Evolutionary conservation across 108 stramenopile species (phyloP).

Genomic region (Pseudonitzschia delicatissima): DNA sequence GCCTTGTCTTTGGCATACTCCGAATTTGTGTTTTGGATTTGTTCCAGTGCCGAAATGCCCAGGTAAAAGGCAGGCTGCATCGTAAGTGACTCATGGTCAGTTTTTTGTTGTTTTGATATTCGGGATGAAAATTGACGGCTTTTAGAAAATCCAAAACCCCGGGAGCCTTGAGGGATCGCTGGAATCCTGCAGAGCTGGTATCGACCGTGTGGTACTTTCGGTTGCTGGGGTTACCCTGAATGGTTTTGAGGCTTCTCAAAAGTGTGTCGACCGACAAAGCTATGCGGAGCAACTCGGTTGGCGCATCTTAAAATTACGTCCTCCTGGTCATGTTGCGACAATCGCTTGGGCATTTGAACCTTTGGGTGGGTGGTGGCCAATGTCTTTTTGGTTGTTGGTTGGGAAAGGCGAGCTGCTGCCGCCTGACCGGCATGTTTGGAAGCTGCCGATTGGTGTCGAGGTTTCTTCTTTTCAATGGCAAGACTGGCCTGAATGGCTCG

Average conservation of each 20-base stretch:
- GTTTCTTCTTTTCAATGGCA: conserved; percentile 8
- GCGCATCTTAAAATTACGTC: conserved; percentile 76
- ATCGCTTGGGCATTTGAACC: conserved; percentile 66
- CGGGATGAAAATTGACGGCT: conserved; percentile 70
- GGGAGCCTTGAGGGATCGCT: conserved; percentile 54
- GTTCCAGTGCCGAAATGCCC: conserved; percentile 78
- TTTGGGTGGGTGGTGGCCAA: conserved; percentile 37
- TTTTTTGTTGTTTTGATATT: conserved; percentile 27
- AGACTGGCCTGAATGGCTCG: conserved; percentile 34
- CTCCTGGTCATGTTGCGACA: conserved; percentile 72
- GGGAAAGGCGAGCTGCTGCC: not conserved
- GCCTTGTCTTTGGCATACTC: conserved; percentile 62
- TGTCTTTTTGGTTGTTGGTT: not conserved
- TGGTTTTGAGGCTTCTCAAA: conserved; percentile 40
- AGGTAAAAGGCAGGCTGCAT: conserved; percentile 73
- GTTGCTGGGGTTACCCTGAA: conserved; percentile 51
- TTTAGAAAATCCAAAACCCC: conserved; percentile 73
- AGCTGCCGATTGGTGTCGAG: conserved; percentile 4
- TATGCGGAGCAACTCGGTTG: conserved; percentile 60
- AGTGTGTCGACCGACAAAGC: conserved; percentile 78
- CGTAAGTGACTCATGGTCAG: conserved; percentile 52
- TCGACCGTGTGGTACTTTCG: conserved; percentile 69
- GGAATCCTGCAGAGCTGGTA: conserved; percentile 48
- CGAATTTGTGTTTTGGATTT: conserved; percentile 32
- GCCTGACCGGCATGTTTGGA: conserved; percentile 13